Percentiles rank a stretch among this genome's conserved stretches.
Conservation (phyloP, 139 green algal genomes). For the Pycnococcus provasolii region DNA sequence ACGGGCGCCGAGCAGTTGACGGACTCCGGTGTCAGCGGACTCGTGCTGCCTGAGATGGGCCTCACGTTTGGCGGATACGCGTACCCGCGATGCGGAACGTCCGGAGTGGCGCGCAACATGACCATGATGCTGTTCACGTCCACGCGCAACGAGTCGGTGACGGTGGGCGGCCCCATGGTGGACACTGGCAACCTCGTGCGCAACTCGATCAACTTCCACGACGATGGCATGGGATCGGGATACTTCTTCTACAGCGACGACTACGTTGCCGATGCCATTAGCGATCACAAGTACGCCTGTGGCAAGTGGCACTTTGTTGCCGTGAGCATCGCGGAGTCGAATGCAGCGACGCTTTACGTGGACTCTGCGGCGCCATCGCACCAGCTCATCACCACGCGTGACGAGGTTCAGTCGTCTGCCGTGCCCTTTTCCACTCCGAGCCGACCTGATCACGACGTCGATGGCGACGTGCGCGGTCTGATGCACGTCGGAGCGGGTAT, state of each 20-base stretch:
- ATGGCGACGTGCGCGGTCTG: slow-evolving; percentile 12
- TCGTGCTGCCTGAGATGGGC: slow-evolving; percentile 12
- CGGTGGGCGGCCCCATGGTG: not conserved
- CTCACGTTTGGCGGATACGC: slow-evolving; percentile 21
- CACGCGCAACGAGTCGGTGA: not conserved
- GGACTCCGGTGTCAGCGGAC: no score
- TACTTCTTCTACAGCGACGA: slow-evolving; percentile 29
- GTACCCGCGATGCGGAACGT: slow-evolving; percentile 15
- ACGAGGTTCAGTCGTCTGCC: slow-evolving; percentile 15
- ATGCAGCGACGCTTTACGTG: slow-evolving; percentile 18
- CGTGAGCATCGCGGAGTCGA: slow-evolving; percentile 4
- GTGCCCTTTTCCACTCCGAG: slow-evolving; percentile 12
- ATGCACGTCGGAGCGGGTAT: slow-evolving; percentile 15
- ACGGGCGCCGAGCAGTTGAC: not conserved
- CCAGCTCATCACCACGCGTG: slow-evolving; percentile 2
- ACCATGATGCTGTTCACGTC: slow-evolving; percentile 27
- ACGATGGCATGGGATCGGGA: not conserved
- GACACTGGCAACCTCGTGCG: slow-evolving; percentile 19
- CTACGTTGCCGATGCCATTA: slow-evolving; percentile 20
- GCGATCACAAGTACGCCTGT: slow-evolving; percentile 18
- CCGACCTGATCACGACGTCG: slow-evolving; percentile 25
- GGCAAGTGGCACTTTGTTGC: slow-evolving; percentile 27
- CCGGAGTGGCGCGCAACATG: not conserved
- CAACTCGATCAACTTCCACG: slow-evolving; percentile 25
- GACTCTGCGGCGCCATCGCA: slow-evolving; percentile 10